Base-by-base conservation (phyloP, 805 yeast species). In the Wickerhamiella vanderwaltii region DNA sequence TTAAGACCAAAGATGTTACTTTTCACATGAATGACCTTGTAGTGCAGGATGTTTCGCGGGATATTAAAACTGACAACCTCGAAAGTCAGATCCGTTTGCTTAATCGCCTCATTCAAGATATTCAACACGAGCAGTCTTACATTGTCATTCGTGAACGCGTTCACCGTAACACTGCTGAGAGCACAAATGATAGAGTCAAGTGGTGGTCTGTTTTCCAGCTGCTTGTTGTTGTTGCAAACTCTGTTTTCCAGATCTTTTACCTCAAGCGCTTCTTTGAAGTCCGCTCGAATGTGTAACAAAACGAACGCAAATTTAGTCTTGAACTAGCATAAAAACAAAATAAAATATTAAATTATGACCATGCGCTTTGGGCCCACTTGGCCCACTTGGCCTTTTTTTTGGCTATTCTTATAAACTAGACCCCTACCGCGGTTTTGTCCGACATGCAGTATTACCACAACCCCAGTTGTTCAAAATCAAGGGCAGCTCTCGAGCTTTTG, bases 81-180 rank as follows among this genome's bases (percentile, higher is more conserved):
- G 97, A 88, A 53, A 75, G 78, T 45, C 86, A 94, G 38, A 81
- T 88, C 39, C 75, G 77, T 60, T 73, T 76, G 57, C 68, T 88
- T 55, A 65, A 76, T 50, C 80, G 81, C 48, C 67, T 83, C 51
- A 78, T 93, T 29, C 75, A 75, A 53, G 95, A 85, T 53, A 86
- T 91, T 46, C 81, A 82, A 65, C 88, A 86, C 53, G 98, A 91
- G 64, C 65, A 80, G 56, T 74, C 83, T 53, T 91, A 91, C 64
- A 78, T 91, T 53, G 93, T 87, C 36, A 86, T 88, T 47, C 78
- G 98, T 65, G 98, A 88, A 65, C 80, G 96, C 67, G 82, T 93
- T 12, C 98, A 88, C 63, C 81, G 98, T 73, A 91, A 88, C 66
- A 88, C 98, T 7, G 97, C 98, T 5, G 98, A 88, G 65, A 82